Evolutionary conservation across 352 stramenopile genomes (phyloP).

Genomic region (Pythium monospermum): DNA sequence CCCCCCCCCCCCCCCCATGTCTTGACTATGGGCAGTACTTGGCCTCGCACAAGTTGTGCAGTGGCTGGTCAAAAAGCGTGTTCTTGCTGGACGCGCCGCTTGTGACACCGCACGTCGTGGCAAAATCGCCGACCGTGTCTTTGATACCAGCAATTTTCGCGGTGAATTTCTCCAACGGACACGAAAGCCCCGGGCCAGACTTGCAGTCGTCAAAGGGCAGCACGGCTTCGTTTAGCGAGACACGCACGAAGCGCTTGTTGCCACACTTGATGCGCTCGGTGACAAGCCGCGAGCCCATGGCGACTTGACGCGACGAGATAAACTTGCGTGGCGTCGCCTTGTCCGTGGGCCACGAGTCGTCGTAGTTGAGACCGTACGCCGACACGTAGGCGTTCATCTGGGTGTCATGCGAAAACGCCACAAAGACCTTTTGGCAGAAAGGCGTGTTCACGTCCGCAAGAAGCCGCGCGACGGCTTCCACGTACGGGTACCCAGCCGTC

Average conservation of each 20-base stretch:
- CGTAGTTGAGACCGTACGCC: constrained; percentile 38
- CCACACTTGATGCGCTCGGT: constrained; percentile 46
- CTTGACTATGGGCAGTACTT: constrained; percentile 5
- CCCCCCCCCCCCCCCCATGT: too few relatives aligned
- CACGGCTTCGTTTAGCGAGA: constrained; percentile 48
- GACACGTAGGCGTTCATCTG: constrained; percentile 47
- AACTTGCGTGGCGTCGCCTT: constrained; percentile 33
- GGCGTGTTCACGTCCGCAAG: constrained; percentile 35
- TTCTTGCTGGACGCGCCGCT: constrained; percentile 31
- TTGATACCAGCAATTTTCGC: constrained; percentile 34
- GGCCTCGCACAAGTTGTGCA: constrained; percentile 34
- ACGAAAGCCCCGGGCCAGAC: constrained; percentile 42
- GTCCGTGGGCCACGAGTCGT: constrained; percentile 33
- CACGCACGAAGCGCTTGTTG: constrained; percentile 34
- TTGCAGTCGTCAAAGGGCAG: constrained; percentile 37
- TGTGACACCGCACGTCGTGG: constrained; percentile 30
- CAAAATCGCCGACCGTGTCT: constrained; percentile 38
- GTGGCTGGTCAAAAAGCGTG: constrained; percentile 41
- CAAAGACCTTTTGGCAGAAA: constrained; percentile 51
- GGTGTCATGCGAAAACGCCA: constrained; percentile 49
- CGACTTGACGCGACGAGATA: constrained; percentile 32
- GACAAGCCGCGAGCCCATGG: constrained; percentile 40
- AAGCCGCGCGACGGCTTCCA: constrained; percentile 34
- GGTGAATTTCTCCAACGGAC: constrained; percentile 33
- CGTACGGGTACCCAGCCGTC: constrained; percentile 39